Base-by-base conservation (phyloP, 345 rosid species). In the Salix suchowensis region DNA sequence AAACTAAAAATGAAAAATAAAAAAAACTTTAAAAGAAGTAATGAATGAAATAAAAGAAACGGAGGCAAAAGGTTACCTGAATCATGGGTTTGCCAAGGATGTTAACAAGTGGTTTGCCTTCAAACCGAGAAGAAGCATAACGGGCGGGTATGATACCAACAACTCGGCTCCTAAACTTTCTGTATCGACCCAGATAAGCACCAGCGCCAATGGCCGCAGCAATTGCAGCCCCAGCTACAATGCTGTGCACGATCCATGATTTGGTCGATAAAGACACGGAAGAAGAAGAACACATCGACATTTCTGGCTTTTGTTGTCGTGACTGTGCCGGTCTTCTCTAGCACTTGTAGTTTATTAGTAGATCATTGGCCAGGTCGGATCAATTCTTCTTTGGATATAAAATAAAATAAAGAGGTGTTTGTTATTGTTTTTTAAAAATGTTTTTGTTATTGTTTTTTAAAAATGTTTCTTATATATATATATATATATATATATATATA, bases 11-110 rank as follows among this genome's bases (percentile, higher is more conserved):
- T 19, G 18, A 13, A 28, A 30, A 37, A 52, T 5, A 15, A 19
- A 5, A 72, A 72, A 52, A 34, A 48, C 21, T n/a, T 73, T 0
- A 4, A 7, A n/a, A 73, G 40, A 54, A 9, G 8, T 2, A 40
- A 40, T 40, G 14, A 40, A 40, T 10, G 4, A 64, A 64, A 36
- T 12, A 11, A 54, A 61, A 37, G 48, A 62, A 39, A 74, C 3
- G 26, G 13, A 58, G 26, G 50, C 50, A 71, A 67, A 40, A 54
- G 72, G 77, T 73, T 73, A 93, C 98, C 97, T 96, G 98, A 82
- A 96, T 96, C 99, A 96, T 96, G 85, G 99, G 97, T 84, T 93
- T 96, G 67, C 98, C 98, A 30, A 93, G 89, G 85, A 96, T 93
- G 64, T 82, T 70, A 67, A 90, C 95, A 52, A 96, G 89, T 55